These are phyloP conservation scores for Ilex paraguariensis DNA, from an alignment of 305 asterid species.

Conservation along the genomic window DNA sequence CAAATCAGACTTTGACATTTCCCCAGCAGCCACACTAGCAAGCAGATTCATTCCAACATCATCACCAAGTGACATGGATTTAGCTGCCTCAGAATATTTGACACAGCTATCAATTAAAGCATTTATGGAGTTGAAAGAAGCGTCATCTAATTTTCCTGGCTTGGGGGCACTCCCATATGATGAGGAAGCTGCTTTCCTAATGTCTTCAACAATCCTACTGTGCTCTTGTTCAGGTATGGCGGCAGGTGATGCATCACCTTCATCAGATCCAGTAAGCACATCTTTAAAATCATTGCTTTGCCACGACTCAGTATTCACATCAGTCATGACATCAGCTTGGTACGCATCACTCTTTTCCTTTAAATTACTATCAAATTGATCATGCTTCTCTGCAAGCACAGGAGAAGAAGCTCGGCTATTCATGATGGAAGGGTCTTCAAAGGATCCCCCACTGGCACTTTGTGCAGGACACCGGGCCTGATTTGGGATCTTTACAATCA, in stretches of 20 bases:
- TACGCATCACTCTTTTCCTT: slow-evolving; percentile 36
- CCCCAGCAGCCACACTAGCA: slow-evolving; percentile 66
- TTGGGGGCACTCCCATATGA: slow-evolving; percentile 17
- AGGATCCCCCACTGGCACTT: slow-evolving; percentile 43
- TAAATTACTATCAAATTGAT: slow-evolving; percentile 29
- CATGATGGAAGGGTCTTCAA: slow-evolving; percentile 38
- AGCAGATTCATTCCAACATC: slow-evolving; percentile 67
- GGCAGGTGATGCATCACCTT: slow-evolving; percentile 34
- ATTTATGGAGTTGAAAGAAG: slow-evolving; percentile 56
- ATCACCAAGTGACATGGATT: slow-evolving; percentile 42
- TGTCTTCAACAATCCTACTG: slow-evolving; percentile 34
- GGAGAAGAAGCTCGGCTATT: slow-evolving; percentile 54
- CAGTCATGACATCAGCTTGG: slow-evolving; percentile 28
- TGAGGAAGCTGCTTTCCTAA: slow-evolving; percentile 26
- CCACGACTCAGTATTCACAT: slow-evolving; percentile 29
- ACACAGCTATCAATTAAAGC: slow-evolving; percentile 66
- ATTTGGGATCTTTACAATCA: slow-evolving; percentile 64
- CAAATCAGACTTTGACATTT: slow-evolving; percentile 44
- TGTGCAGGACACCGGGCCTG: slow-evolving; percentile 50
- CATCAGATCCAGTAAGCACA: slow-evolving; percentile 32
- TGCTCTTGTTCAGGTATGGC: slow-evolving; percentile 40
- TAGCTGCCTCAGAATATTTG: slow-evolving; percentile 43
- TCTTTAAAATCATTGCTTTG: slow-evolving; percentile 40
- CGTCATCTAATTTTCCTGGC: slow-evolving; percentile 20
- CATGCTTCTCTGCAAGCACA: slow-evolving; percentile 34